Base-by-base conservation (phyloP, 164 flowering plant genomes). In the Umbilicus rupestris region DNA sequence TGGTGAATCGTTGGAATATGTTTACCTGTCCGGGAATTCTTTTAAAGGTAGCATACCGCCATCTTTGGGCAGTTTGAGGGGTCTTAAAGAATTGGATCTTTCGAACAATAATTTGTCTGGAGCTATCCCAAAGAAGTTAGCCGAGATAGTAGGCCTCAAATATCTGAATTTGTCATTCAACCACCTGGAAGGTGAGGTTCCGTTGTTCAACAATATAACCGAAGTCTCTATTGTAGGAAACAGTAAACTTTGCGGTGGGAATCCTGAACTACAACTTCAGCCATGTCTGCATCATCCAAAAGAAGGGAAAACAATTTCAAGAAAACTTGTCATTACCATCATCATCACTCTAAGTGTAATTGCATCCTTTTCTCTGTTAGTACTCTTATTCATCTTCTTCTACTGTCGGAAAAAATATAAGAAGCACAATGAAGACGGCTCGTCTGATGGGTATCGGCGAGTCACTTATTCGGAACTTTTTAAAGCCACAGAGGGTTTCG, bases 101-200 rank as follows among this genome's bases (percentile, higher is more conserved):
- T 63, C 46, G 5, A 19, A 10, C 29, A 39, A 39, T 10, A 37
- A 24, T 11, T 39, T 63, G 28, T 63, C 66, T 17, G 66, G 66
- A 39, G 14, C 2, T 17, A 39, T 63, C 16, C 46, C 47, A 20
- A 63, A 39, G 16, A 47, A 39, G 20, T 37, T 63, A 17, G 45
- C 24, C 10, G 46, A 20, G 7, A 10, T 63, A 0, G 5, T 6
- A 37, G 2, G 22, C 28, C 44, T 63, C 6, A 2, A n/a, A 16
- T 5, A 37, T 14, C 39, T 63, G 46, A 39, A 63, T 63, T 22
- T 63, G 66, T 63, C 66, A 22, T 63, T 63, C 46, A 63, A 63
- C 28, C 26, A 39, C 0, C 29, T 63, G 3, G 47, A 63, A 39
- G 66, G 66, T 63, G 66, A 63, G 28, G 47, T 63, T 39, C 47